Evolutionary conservation across 2,329 filamentous ascomycete species (phyloP).

Genomic region (Colletotrichum sp.): DNA sequence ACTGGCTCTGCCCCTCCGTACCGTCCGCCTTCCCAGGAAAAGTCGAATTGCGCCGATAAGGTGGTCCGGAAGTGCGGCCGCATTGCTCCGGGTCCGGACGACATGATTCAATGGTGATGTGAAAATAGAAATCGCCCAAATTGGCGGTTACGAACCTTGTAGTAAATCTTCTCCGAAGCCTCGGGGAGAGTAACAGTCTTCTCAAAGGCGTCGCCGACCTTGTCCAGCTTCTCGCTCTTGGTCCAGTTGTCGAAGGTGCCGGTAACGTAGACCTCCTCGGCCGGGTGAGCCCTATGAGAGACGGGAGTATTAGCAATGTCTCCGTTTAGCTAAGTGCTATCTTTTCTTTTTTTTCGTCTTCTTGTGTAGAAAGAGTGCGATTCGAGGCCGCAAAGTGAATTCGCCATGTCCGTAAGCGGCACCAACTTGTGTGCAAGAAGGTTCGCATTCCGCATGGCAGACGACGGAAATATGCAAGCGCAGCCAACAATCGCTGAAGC

Average conservation of each 20-base stretch:
- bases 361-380: neutral
- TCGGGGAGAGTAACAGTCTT: conserved; percentile 80
- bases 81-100: neutral
- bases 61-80: conserved; percentile 5
- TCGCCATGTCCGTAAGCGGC: neutral
- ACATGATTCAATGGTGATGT: conserved; percentile 1
- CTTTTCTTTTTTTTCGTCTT: neutral
- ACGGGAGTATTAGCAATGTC: conserved; percentile 13
- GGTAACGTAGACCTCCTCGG: conserved; percentile 89
- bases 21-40: neutral
- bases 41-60: neutral
- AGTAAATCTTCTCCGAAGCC: conserved; percentile 76
- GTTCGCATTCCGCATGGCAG: conserved; percentile 2
- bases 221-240: conserved; percentile 83
- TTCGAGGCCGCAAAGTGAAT: neutral
- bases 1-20: neutral
- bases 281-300: conserved; percentile 77
- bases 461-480: conserved; percentile 2
- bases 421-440: neutral
- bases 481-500: neutral
- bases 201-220: conserved; percentile 74
- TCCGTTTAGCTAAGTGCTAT: neutral
- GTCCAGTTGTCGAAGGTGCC: conserved; percentile 96
- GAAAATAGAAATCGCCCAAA: conserved; percentile 11
- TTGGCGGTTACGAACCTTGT: conserved; percentile 75